Percentiles rank a stretch among this genome's conserved stretches.
Evolutionary conservation across 2,329 filamentous ascomycete species (phyloP).

Genomic region (Colletotrichum simmondsii): DNA sequence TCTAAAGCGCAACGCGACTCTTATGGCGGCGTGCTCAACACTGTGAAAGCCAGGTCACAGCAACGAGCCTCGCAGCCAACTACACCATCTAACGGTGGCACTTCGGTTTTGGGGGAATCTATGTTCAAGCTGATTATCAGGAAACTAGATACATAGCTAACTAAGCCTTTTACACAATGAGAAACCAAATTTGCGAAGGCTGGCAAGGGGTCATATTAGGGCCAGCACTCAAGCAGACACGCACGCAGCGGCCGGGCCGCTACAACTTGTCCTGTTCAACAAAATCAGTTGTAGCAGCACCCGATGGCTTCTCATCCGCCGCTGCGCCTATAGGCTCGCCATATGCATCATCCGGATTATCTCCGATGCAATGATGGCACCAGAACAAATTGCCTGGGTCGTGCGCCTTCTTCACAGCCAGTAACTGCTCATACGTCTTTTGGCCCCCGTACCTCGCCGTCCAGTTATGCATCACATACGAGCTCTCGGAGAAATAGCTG

Average conservation of each 20-base stretch:
- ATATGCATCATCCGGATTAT: slow-evolving; percentile 1
- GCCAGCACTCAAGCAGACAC: background rate
- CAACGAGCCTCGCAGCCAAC: too few species aligned
- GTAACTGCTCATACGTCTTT: background rate
- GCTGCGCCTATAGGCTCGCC: background rate
- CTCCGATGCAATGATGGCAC: background rate
- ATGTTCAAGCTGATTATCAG: too few species aligned
- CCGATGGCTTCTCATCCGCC: too few species aligned
- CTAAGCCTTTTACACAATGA: too few species aligned
- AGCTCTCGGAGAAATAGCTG: slow-evolving; percentile 7
- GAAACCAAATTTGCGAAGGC: too few species aligned
- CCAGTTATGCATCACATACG: slow-evolving; percentile 3
- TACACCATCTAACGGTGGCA: too few species aligned
- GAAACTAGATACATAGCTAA: too few species aligned
- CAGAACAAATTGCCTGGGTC: background rate
- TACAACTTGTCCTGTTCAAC: background rate
- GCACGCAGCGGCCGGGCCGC: background rate
- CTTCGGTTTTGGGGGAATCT: too few species aligned
- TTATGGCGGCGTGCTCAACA: too few species aligned
- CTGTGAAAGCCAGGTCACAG: too few species aligned
- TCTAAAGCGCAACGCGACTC: too few species aligned
- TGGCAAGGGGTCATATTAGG: too few species aligned
- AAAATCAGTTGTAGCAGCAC: background rate
- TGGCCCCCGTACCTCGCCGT: background rate
- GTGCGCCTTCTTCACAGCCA: slow-evolving; percentile 3